These are phyloP conservation scores for Nymphaea colorata DNA, from an alignment of 164 flowering plant species.

Conservation along the genomic window DNA sequence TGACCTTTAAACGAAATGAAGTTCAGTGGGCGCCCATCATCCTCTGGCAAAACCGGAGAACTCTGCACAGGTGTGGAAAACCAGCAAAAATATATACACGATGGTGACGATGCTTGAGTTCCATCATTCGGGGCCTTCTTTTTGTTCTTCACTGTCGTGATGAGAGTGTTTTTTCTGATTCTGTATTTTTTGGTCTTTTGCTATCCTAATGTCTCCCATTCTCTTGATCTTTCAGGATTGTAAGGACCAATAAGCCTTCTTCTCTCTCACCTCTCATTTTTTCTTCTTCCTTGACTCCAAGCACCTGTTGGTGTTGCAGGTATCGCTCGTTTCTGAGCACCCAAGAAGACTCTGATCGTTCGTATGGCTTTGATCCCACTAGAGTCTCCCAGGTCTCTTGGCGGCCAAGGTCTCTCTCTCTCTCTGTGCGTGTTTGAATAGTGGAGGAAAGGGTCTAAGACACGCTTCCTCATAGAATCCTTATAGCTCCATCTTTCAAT, in stretches of 20 bases:
- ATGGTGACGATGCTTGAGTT: neutral
- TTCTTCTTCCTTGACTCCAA: neutral
- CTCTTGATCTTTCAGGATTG: neutral
- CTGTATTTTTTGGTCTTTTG: neutral
- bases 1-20: too few relatives aligned
- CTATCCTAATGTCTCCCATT: neutral
- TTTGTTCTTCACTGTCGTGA: neutral
- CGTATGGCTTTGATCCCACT: constrained; percentile 44
- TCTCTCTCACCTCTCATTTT: neutral
- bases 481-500: too few relatives aligned
- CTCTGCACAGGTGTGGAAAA: neutral
- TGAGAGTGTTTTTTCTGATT: neutral
- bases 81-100: neutral
- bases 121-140: neutral
- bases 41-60: neutral
- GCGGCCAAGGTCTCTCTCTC: constrained; percentile 45
- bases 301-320: neutral
- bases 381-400: constrained; percentile 77
- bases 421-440: neutral
- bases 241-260: too few relatives aligned
- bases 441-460: neutral
- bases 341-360: neutral
- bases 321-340: neutral
- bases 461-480: too few relatives aligned
- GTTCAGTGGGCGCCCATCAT: neutral